Evolutionary conservation across 2,329 filamentous ascomycete species (phyloP).

Genomic region (Xylaria sp.): DNA sequence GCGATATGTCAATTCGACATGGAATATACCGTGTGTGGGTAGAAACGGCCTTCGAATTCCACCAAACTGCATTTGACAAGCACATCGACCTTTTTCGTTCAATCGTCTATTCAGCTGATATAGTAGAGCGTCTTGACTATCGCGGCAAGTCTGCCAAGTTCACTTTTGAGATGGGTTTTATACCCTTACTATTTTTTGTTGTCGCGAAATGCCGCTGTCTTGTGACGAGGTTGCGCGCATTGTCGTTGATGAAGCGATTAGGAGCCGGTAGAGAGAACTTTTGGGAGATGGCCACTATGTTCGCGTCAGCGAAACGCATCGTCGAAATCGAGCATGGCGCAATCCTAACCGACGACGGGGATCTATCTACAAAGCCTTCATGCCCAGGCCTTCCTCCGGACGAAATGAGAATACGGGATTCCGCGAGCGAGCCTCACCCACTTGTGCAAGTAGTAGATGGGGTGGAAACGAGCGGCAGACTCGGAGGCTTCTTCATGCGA

Average conservation of each 20-base stretch:
- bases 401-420: constrained; percentile 44
- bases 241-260: constrained; percentile 49
- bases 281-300: constrained; percentile 51
- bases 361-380: constrained; percentile 30
- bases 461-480: constrained; percentile 34
- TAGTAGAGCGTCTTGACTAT: constrained; percentile 31
- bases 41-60: constrained; percentile 43
- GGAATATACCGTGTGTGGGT: constrained; percentile 51
- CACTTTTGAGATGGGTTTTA: constrained; percentile 55
- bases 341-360: constrained; percentile 40
- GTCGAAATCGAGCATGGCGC: constrained; percentile 55
- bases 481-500: constrained; percentile 43
- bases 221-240: constrained; percentile 49
- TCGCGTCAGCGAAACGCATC: constrained; percentile 47
- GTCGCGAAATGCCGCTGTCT: constrained; percentile 54
- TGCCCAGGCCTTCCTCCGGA: constrained; percentile 46
- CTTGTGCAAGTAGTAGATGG: constrained; percentile 34
- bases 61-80: constrained; percentile 52
- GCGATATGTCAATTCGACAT: constrained; percentile 48
- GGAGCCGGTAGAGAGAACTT: constrained; percentile 50
- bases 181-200: constrained; percentile 53
- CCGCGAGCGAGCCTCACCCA: constrained; percentile 35
- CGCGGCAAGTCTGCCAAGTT: constrained; percentile 45
- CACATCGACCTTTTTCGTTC: constrained; percentile 46
- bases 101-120: constrained; percentile 46